Evolutionary conservation across 2,329 filamentous ascomycete species (phyloP), one percentile per base, ranked within the genome.

Genomic region (Fusarium chaquense): DNA sequence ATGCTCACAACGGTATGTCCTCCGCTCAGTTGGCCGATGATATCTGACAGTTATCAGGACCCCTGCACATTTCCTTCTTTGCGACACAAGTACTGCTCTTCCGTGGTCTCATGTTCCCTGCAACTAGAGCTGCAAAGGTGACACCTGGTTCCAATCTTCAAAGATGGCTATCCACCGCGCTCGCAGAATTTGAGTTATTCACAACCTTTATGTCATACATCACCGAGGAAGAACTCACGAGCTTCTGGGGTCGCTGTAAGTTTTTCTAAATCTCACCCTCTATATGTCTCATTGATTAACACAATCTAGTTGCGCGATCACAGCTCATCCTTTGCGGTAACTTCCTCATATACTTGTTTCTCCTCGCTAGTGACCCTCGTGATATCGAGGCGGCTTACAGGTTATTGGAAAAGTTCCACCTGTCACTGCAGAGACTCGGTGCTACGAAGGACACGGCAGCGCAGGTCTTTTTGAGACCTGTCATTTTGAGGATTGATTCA

Each of bases 311-410:
- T 61, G 75, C 71, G 22, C 79, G 83, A 16, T 83, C 81, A 10
- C 82, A 85, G 58, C 73, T 85, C 1, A 83, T 84, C 5, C 75
- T 84, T 0, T 82, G 81, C 38, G 82, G 82, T 18, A 84, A 85
- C 66, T 84, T 84, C 53, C 76, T 85, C 49, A 82, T 84, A 28
- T 83, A 83, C 62, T 76, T 85, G 0, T 85, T 85, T 49, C 76
- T 85, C 2, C 74, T 83, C 6, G 82, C 82, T 1, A 78, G 81
- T 0, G 76, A 78, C 10, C 72, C 72, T 4, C 60, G 63, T 5
- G 76, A 82, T 49, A 76, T 81, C 6, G 76, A 76, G 24, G 70
- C 73, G 2, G 77, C 80, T 1, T 81, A 81, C 46, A 73, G 75
- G n/a, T 65, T 81, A 2, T 62, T 82, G 20, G 74, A 79, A 36